Evolutionary conservation across 768 basidiomycete species (phyloP).

Genomic region (Phlegmacium glaucopus): DNA sequence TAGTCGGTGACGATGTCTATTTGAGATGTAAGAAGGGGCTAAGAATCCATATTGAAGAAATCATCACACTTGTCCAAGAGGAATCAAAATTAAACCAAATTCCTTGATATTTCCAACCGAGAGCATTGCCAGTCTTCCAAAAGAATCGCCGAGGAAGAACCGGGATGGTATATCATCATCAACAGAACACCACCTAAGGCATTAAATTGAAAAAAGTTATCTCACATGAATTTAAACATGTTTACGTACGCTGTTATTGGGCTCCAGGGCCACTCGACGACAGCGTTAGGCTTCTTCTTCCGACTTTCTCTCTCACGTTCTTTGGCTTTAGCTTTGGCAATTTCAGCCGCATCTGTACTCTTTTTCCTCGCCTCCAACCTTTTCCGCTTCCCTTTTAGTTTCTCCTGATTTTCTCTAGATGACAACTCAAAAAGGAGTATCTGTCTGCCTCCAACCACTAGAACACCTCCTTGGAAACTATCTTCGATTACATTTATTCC

Average conservation of each 20-base stretch:
- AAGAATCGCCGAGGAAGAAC: constrained; percentile 66
- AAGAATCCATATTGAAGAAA: not conserved
- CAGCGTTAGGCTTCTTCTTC: constrained; percentile 51
- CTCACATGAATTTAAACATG: not conserved
- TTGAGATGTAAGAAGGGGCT: not conserved
- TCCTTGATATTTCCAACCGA: constrained; percentile 43
- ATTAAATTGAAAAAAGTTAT: not conserved
- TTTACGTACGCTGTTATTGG: constrained; percentile 62
- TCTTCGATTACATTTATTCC: constrained; percentile 28
- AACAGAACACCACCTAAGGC: constrained; percentile 47
- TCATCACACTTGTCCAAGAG: constrained; percentile 71
- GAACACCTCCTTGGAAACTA: constrained; percentile 57
- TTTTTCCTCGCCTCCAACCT: constrained; percentile 50
- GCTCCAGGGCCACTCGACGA: constrained; percentile 74
- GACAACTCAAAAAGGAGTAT: constrained; percentile 61
- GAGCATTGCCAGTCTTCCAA: constrained; percentile 69
- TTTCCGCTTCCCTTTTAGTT: constrained; percentile 52
- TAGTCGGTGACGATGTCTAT: constrained; percentile 69
- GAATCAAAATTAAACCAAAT: constrained; percentile 47
- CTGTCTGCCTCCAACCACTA: constrained; percentile 67
- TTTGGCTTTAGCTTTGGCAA: constrained; percentile 47
- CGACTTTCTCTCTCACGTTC: constrained; percentile 52
- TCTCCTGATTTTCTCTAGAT: constrained; percentile 42
- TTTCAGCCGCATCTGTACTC: constrained; percentile 39
- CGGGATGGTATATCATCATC: constrained; percentile 38